A percentile compares a stretch with the other conserved stretches of the same genome.
These are phyloP conservation scores for Populus pruinosa DNA, from an alignment of 345 rosid genomes.

Conservation along the genomic window DNA sequence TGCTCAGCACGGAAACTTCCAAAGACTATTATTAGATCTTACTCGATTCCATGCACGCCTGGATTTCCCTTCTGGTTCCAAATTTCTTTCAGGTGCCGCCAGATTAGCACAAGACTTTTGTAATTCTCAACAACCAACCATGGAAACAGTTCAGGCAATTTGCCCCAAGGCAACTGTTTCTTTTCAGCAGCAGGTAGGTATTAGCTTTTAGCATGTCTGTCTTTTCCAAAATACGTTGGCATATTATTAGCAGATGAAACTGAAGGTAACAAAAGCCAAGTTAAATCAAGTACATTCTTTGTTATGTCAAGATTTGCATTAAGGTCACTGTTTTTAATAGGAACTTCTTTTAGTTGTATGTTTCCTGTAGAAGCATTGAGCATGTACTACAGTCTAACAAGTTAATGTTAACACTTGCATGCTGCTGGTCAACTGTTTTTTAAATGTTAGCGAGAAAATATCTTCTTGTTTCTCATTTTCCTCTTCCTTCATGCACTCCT, in stretches of 20 bases:
- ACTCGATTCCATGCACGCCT: constrained; percentile 64
- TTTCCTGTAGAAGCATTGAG: neutral
- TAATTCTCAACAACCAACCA: constrained; percentile 54
- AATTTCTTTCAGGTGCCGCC: constrained; percentile 56
- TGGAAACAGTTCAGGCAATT: constrained; percentile 52
- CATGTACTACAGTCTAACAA: neutral
- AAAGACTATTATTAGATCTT: constrained; percentile 68
- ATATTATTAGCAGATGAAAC: neutral
- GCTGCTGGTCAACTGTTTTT: neutral
- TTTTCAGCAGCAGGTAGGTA: constrained; percentile 87
- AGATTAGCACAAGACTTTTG: constrained; percentile 57
- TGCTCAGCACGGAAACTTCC: constrained; percentile 89
- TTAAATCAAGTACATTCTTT: neutral
- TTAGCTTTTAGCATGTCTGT: neutral
- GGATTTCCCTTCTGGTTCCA: constrained; percentile 76
- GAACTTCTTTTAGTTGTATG: neutral
- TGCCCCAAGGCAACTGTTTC: constrained; percentile 67
- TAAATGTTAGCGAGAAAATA: neutral
- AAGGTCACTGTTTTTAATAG: neutral
- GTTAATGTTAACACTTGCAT: neutral
- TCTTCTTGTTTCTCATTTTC: neutral
- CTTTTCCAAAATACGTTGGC: neutral
- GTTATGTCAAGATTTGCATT: neutral
- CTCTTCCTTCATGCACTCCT: neutral
- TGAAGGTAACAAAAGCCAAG: neutral